Percentiles rank a stretch among this genome's conserved stretches.
These are phyloP conservation scores for Monilinia polystroma DNA, from an alignment of 2,329 filamentous ascomycete genomes.

Conservation along the genomic window DNA sequence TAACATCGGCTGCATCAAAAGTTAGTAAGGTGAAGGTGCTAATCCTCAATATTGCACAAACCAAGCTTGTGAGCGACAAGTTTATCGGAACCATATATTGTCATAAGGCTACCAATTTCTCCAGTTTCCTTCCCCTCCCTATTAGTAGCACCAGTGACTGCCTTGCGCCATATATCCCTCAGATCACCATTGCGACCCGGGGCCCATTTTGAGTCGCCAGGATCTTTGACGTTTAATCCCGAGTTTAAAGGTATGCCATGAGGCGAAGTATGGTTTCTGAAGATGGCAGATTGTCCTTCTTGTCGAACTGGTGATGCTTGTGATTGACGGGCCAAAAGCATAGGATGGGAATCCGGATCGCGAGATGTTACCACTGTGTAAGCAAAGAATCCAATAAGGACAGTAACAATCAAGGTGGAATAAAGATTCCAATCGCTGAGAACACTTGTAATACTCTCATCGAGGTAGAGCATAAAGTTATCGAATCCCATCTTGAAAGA, in stretches of 20 bases:
- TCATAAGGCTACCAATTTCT: constrained; percentile 69
- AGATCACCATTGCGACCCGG: constrained; percentile 83
- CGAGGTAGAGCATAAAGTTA: constrained; percentile 63
- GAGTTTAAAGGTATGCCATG: constrained; percentile 78
- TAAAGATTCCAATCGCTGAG: constrained; percentile 80
- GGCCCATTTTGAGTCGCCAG: constrained; percentile 78
- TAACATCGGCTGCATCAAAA: constrained; percentile 61
- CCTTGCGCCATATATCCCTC: constrained; percentile 83
- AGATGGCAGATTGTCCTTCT: constrained; percentile 80
- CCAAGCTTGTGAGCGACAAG: constrained; percentile 69
- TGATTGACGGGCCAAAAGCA: constrained; percentile 84
- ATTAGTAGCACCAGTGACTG: constrained; percentile 61
- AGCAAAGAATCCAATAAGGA: constrained; percentile 65
- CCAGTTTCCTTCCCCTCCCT: constrained; percentile 60
- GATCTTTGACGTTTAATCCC: constrained; percentile 79
- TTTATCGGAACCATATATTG: constrained; percentile 73
- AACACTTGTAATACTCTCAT: constrained; percentile 66
- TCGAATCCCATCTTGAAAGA: constrained; percentile 42
- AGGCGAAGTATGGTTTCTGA: constrained; percentile 79
- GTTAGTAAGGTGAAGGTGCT: constrained; percentile 24
- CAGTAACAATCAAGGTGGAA: constrained; percentile 68
- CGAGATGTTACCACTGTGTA: constrained; percentile 69
- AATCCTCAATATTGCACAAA: constrained; percentile 39
- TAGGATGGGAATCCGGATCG: constrained; percentile 89
- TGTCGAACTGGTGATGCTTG: constrained; percentile 75